Conservation (phyloP, 768 basidiomycete genomes). For the Podaxis mareebaensis region DNA sequence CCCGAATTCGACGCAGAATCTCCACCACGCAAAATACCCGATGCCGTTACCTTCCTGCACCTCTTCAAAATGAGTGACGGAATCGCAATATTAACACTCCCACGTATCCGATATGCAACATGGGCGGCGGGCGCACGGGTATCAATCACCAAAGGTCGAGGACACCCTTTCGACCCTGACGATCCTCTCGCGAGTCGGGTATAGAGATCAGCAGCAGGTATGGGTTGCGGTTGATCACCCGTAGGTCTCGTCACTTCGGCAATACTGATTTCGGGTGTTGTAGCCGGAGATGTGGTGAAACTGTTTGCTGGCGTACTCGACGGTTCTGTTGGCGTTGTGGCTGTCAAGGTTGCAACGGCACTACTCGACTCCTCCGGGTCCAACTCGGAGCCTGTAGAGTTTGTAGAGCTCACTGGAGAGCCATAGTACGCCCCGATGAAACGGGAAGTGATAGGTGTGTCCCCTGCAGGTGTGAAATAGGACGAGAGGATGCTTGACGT, state of each 20-base stretch:
- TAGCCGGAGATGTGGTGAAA: conserved; percentile 13
- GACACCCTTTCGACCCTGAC: conserved; percentile 24
- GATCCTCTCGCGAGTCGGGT: conserved; percentile 23
- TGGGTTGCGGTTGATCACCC: conserved; percentile 6
- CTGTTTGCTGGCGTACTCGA: neutral
- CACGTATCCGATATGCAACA: conserved; percentile 60
- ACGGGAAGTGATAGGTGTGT: conserved; percentile 20
- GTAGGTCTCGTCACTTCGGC: neutral
- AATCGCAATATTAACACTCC: conserved; percentile 83
- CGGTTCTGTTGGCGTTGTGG: conserved; percentile 1
- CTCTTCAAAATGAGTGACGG: conserved; percentile 91
- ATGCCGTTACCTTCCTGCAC: conserved; percentile 56
- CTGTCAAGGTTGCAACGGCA: conserved; percentile 1
- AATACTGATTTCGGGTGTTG: neutral
- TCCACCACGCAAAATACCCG: neutral
- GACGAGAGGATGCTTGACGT: conserved; percentile 41
- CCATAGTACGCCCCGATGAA: conserved; percentile 14
- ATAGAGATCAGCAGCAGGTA: conserved; percentile 20
- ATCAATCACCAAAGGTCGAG: conserved; percentile 75
- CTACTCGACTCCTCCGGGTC: neutral
- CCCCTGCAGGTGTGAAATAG: conserved; percentile 55
- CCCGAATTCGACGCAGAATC: neutral
- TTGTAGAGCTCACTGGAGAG: neutral
- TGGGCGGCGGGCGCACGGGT: conserved; percentile 72
- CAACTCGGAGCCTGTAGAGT: neutral